phyloP scores from a whole-genome alignment of 2,329 filamentous ascomycete genomes.

The Sordariomycetes sp. region DNA sequence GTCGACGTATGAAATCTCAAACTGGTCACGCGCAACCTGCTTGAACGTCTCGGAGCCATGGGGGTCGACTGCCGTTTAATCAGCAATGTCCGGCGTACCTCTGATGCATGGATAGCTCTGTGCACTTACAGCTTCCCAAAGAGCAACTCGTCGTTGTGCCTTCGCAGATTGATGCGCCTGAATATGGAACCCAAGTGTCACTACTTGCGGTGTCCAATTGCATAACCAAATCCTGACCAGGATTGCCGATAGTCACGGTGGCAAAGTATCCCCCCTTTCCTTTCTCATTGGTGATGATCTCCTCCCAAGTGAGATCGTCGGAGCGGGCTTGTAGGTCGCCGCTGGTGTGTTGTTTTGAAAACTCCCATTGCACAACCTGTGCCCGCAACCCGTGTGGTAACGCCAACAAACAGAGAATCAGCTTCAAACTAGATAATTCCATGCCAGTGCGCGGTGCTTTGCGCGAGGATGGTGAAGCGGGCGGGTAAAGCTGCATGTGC shows the following conservation, averaged over 20 bases:
- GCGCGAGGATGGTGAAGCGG: too few relatives aligned
- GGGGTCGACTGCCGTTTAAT: conserved; percentile 30
- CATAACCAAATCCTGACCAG: conserved; percentile 44
- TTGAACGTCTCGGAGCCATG: conserved; percentile 35
- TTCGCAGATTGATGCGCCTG: conserved; percentile 27
- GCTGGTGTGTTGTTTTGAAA: conserved; percentile 24
- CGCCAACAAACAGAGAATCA: background rate
- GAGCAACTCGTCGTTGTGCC: conserved; percentile 22
- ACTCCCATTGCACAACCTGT: conserved; percentile 37
- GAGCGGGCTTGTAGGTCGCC: conserved; percentile 26
- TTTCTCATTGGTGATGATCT: conserved; percentile 33
- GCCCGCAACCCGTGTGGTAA: conserved; percentile 6
- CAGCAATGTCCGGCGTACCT: conserved; percentile 7
- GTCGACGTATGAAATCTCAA: conserved; percentile 55
- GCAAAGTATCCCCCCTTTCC: conserved; percentile 44
- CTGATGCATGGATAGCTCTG: background rate
- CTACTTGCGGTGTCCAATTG: conserved; percentile 59
- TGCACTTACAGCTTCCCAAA: conserved; percentile 35
- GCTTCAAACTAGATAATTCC: background rate
- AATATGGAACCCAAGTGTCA: conserved; percentile 51
- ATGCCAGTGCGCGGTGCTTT: background rate
- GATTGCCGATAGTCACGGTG: conserved; percentile 46
- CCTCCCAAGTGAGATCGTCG: conserved; percentile 24
- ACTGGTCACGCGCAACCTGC: conserved; percentile 30
- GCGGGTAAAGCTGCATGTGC: too few relatives aligned